A percentile compares a stretch with the other conserved stretches of the same genome.
Evolutionary conservation across 306 rosid genomes (phyloP).

Genomic region (Glycyrrhiza uralensis): DNA sequence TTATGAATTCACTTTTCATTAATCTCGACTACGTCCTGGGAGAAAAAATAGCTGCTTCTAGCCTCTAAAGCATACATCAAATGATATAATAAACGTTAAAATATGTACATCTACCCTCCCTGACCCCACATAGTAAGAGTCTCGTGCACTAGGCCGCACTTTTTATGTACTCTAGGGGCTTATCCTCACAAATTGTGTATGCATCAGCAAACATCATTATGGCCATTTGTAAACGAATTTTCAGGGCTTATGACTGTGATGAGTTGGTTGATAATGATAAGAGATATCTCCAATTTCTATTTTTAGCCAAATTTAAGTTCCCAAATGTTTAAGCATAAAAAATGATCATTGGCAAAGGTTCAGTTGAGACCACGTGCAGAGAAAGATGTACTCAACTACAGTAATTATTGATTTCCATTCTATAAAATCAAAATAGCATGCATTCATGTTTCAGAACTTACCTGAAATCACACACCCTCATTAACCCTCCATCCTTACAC

Average conservation of each 20-base stretch:
- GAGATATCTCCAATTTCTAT: not conserved
- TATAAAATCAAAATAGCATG: not conserved
- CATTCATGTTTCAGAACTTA: slow-evolving; percentile 18
- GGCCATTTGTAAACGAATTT: not conserved
- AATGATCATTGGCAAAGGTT: not conserved
- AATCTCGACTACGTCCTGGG: no score
- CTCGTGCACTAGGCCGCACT: no score
- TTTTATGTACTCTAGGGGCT: no score
- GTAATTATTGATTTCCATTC: not conserved
- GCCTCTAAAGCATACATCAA: not conserved
- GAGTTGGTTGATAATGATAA: not conserved
- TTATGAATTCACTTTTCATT: not conserved
- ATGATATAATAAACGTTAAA: not conserved
- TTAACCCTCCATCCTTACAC: slow-evolving; percentile 65
- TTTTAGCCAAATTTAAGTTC: not conserved
- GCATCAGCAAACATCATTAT: not conserved
- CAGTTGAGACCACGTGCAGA: not conserved
- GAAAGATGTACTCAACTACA: not conserved
- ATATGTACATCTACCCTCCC: no score
- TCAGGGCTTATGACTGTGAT: not conserved
- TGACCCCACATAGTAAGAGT: no score
- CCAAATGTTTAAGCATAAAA: not conserved
- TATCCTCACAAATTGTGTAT: not conserved
- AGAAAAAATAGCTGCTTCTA: not conserved
- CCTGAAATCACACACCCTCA: slow-evolving; percentile 54